These are phyloP conservation scores for Lipomyces anomalus DNA, from an alignment of 805 yeast species.

Conservation along the genomic window DNA sequence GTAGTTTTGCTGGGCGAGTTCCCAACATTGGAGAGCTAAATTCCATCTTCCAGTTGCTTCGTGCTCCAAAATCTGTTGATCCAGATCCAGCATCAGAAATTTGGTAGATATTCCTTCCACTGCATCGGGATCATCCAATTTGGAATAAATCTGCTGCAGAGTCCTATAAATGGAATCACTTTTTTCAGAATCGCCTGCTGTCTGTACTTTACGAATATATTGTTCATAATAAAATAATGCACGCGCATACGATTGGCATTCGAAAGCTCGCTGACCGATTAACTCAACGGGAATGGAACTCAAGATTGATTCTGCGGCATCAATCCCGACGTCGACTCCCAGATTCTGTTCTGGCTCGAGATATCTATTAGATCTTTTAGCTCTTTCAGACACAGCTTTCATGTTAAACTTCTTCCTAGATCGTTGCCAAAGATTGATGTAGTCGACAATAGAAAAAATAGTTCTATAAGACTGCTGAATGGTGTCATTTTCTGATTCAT, in stretches of 20 bases:
- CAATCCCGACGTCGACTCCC: no score
- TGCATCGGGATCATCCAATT: slow-evolving; percentile 83
- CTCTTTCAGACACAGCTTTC: slow-evolving; percentile 7
- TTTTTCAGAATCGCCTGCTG: slow-evolving; percentile 25
- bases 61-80: slow-evolving; percentile 73
- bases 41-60: slow-evolving; percentile 84
- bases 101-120: slow-evolving; percentile 78
- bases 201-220: slow-evolving; percentile 45
- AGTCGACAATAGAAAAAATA: slow-evolving; percentile 74
- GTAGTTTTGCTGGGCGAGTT: slow-evolving; percentile 41
- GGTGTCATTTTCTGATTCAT: slow-evolving; percentile 40
- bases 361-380: background rate
- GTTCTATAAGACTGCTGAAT: slow-evolving; percentile 33
- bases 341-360: background rate
- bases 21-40: slow-evolving; percentile 78
- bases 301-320: no score
- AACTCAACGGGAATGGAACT: slow-evolving; percentile 35
- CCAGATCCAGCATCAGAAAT: slow-evolving; percentile 63
- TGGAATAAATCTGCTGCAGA: slow-evolving; percentile 76
- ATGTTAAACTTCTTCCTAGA: slow-evolving; percentile 9
- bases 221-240: slow-evolving; percentile 83
- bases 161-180: slow-evolving; percentile 31
- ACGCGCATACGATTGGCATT: slow-evolving; percentile 80
- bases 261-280: slow-evolving; percentile 72
- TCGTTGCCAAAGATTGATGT: slow-evolving; percentile 66